Base-by-base conservation (phyloP, 306 rosid genomes). In the Arachis hypogaea region DNA sequence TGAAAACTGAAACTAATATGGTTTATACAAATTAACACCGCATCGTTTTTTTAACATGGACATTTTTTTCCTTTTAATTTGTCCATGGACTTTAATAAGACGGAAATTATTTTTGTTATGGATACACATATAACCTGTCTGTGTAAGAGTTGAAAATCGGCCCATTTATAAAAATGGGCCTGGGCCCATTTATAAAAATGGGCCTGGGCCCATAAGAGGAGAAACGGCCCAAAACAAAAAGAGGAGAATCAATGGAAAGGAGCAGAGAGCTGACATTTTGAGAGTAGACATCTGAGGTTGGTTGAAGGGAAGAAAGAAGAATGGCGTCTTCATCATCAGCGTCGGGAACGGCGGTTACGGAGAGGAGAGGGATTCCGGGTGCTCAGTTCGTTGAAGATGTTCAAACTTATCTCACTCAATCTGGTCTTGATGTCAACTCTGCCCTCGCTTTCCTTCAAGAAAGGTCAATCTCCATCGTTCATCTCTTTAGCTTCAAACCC, bases 371-470 rank as follows among this genome's bases (percentile, higher is more conserved):
- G 75, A 87, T 86, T 59, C 91, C 89, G 0, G 89, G 85, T 40
- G 87, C 96, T 57, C 93, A 85, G 70, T 92, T 87, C 71, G 91
- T 86, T 5, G 93, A 83, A 30, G 89, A 87, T 62, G 92, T 92
- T 65, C 92, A 85, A 50, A 85, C 82, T 16, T 89, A 82, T 87
- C 92, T 88, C 76, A 66, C 83, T 45, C 86, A 89, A 54, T 71
- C 64, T 9, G 88, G 82, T 12, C 88, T 89, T 59, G 90, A 92
- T 44, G 89, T 81, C 67, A 82, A 86, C 82, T 86, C 92, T 12
- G 83, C 93, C 77, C 91, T 85, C 49, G 84, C 90, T 64, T 88
- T 90, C 74, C 89, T 89, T 54, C 90, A 80, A 75, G 86, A 88
- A 83, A 85, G 98, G 94, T 59, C 16, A 11, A 0, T 11, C 14